Evolutionary conservation across 2,329 filamentous ascomycete species (phyloP).

Genomic region (Kalmusia sp.): DNA sequence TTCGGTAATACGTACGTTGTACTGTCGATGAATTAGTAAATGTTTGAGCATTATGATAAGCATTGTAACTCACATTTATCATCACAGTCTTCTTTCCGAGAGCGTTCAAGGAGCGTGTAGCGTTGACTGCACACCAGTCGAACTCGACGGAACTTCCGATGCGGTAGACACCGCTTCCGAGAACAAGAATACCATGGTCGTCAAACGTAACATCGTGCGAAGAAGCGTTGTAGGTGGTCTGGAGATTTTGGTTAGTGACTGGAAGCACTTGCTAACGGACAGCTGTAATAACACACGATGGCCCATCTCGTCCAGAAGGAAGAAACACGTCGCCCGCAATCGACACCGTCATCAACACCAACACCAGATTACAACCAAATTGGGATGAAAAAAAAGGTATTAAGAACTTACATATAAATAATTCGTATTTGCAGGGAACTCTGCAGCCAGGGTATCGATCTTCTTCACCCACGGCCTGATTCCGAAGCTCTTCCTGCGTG

Average conservation of each 20-base stretch:
- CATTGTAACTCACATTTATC: constrained; percentile 88
- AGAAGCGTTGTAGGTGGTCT: constrained; percentile 97
- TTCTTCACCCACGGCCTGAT: constrained; percentile 97
- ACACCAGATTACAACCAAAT: too few species aligned
- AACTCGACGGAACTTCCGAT: constrained; percentile 98
- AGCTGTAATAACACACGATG: too few species aligned
- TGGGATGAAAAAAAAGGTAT: too few species aligned
- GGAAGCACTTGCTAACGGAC: neutral
- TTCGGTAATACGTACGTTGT: constrained; percentile 56
- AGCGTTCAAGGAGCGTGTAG: constrained; percentile 79
- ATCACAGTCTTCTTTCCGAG: constrained; percentile 98
- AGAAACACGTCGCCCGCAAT: too few species aligned
- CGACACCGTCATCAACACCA: too few species aligned
- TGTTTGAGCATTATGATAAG: constrained; percentile 27
- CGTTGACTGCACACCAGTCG: constrained; percentile 96
- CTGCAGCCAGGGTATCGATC: constrained; percentile 96
- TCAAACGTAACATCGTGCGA: constrained; percentile 94
- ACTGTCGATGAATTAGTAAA: constrained; percentile 43
- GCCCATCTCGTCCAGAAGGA: too few species aligned
- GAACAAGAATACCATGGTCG: constrained; percentile 86
- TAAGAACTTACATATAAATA: constrained; percentile 56
- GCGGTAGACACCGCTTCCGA: constrained; percentile 95
- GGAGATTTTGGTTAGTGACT: too few species aligned
- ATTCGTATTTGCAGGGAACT: constrained; percentile 94
- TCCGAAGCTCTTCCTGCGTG: constrained; percentile 81